Conservation (phyloP, 371 early-diverging fungal species). For the Mucor circinelloides region DNA sequence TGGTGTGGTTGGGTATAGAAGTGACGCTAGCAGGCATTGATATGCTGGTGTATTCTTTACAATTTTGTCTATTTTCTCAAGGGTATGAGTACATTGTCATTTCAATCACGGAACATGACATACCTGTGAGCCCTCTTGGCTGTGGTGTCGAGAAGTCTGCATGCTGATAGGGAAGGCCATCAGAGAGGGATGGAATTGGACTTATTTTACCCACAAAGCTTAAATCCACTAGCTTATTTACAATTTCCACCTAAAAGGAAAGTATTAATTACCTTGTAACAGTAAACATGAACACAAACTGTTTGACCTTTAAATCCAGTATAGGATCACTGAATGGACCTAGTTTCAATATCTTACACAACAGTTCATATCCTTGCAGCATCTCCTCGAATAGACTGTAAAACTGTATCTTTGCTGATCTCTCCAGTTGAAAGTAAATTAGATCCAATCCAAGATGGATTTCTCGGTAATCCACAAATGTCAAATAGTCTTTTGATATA, state of each 20-base stretch:
- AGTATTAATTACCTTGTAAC: slow-evolving; percentile 1
- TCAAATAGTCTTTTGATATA: slow-evolving; percentile 18
- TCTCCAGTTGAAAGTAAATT: slow-evolving; percentile 18
- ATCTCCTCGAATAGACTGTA: slow-evolving; percentile 8
- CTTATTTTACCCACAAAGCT: slow-evolving; percentile 53
- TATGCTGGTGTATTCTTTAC: slow-evolving; percentile 54
- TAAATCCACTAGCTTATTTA: slow-evolving; percentile 45
- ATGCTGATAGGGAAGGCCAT: slow-evolving; percentile 64
- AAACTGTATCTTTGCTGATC: slow-evolving; percentile 10
- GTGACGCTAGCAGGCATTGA: slow-evolving; percentile 44
- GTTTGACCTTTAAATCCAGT: slow-evolving; percentile 24
- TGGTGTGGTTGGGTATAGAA: slow-evolving; percentile 41
- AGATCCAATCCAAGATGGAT: slow-evolving; percentile 26
- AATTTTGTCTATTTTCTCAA: slow-evolving; percentile 22
- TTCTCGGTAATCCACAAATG: slow-evolving; percentile 23
- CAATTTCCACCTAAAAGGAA: slow-evolving; percentile 44
- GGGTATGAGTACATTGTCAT: neutral
- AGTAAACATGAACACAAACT: neutral
- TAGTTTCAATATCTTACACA: slow-evolving; percentile 13
- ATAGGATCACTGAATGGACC: slow-evolving; percentile 4
- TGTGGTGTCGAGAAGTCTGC: slow-evolving; percentile 31
- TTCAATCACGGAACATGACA: neutral
- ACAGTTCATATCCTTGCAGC: slow-evolving; percentile 8
- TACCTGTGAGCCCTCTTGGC: slow-evolving; percentile 25
- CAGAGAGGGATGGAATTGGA: slow-evolving; percentile 47